These are phyloP conservation scores for Oidiodendron maius DNA, from an alignment of 495 filamentous ascomycete genomes.

Conservation along the genomic window DNA sequence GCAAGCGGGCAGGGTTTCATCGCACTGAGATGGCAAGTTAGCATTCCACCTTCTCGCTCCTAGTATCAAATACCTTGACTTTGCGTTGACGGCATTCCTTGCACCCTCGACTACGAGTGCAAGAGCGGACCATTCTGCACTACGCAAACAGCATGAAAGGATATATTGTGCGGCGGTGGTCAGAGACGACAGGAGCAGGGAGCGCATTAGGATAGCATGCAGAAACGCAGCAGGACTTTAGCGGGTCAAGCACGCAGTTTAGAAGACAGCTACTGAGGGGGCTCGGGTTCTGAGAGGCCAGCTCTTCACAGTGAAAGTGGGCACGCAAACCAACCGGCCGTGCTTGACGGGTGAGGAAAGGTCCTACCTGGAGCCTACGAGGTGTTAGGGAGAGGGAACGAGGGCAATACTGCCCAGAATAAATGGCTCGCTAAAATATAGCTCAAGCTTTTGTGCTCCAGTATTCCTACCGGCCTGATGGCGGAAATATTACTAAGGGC, in stretches of 20 bases:
- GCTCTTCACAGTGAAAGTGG: slow-evolving; percentile 29
- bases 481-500: too few relatives aligned
- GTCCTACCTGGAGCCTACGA: slow-evolving; percentile 4
- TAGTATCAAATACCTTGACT: too few relatives aligned
- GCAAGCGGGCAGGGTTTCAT: too few relatives aligned
- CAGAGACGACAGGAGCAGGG: slow-evolving; percentile 18
- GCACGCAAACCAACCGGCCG: slow-evolving; percentile 25
- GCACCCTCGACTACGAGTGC: too few relatives aligned
- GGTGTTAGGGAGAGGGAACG: slow-evolving; percentile 10
- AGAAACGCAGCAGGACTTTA: slow-evolving; percentile 24
- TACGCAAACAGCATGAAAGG: too few relatives aligned
- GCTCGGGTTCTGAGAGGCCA: slow-evolving; percentile 28
- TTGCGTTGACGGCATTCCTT: too few relatives aligned
- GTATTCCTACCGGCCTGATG: too few relatives aligned
- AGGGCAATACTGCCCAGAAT: slow-evolving; percentile 7
- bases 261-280: slow-evolving; percentile 7
- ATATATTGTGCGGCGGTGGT: slow-evolving; percentile 27
- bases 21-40: too few relatives aligned
- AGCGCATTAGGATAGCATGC: slow-evolving; percentile 25
- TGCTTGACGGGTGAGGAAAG: slow-evolving; percentile 20
- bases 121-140: too few relatives aligned
- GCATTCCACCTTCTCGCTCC: too few relatives aligned
- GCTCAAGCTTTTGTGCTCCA: too few relatives aligned
- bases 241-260: slow-evolving; percentile 21
- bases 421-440: slow-evolving; percentile 31